A percentile compares a stretch with the other conserved stretches of the same genome.
Evolutionary conservation across 1,284 basidiomycete genomes (phyloP).

Genomic region (Ustilago tritici): DNA sequence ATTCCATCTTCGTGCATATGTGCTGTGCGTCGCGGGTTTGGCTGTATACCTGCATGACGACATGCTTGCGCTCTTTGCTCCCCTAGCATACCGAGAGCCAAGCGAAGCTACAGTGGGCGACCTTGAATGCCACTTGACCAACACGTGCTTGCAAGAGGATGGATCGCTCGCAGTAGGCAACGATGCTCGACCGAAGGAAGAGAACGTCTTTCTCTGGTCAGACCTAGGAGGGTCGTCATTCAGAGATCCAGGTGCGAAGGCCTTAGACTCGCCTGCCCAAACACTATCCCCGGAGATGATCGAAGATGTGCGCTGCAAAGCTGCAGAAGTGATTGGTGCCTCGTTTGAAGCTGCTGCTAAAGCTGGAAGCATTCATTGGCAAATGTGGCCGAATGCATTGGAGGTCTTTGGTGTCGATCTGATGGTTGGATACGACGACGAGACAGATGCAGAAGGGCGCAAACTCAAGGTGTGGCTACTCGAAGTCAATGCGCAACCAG

Average conservation of each 20-base stretch:
- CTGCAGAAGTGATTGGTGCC: conserved; percentile 75
- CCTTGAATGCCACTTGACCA: conserved; percentile 87
- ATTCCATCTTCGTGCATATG: conserved; percentile 96
- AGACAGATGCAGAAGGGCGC: background rate
- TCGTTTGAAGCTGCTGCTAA: conserved; percentile 86
- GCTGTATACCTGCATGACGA: conserved; percentile 77
- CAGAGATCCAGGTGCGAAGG: conserved; percentile 45
- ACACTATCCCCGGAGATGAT: conserved; percentile 71
- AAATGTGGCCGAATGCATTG: conserved; percentile 88
- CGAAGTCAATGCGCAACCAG: conserved; percentile 94
- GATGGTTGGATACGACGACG: conserved; percentile 75
- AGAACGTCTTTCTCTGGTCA: conserved; percentile 56
- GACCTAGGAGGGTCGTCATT: conserved; percentile 69
- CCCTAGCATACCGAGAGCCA: conserved; percentile 43
- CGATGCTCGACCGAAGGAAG: conserved; percentile 46
- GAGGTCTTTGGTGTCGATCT: conserved; percentile 95
- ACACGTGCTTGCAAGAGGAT: conserved; percentile 85
- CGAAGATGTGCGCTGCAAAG: conserved; percentile 33
- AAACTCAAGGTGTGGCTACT: conserved; percentile 79
- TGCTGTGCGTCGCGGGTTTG: conserved; percentile 76
- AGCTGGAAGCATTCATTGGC: conserved; percentile 83
- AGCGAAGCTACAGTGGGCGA: conserved; percentile 71
- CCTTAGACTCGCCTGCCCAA: conserved; percentile 56
- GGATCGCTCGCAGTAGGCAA: conserved; percentile 50
- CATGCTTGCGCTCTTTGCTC: conserved; percentile 85